Conservation (phyloP, 116 monocot genomes). For the Phalaenopsis hybrid region DNA sequence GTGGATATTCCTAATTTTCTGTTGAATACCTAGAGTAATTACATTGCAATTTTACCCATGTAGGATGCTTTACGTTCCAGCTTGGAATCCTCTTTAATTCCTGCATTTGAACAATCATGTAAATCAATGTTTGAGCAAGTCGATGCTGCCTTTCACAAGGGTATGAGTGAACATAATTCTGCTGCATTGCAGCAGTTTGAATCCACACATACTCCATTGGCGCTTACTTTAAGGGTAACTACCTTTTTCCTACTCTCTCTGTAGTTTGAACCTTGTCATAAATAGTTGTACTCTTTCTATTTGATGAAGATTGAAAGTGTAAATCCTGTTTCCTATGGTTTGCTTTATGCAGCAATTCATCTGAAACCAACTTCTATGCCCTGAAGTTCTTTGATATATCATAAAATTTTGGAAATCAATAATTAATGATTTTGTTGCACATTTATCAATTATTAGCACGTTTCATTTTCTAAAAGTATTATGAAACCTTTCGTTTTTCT, state of each 20-base stretch:
- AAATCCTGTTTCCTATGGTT: not conserved
- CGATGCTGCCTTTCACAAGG: conserved; percentile 75
- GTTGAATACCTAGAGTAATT: not conserved
- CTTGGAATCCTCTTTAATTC: conserved; percentile 69
- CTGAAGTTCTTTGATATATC: not conserved
- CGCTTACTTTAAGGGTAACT: conserved; percentile 74
- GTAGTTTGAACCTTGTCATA: not conserved
- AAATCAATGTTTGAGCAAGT: conserved; percentile 95
- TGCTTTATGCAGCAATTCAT: not conserved
- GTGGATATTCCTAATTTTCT: not conserved
- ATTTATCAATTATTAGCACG: too few species aligned
- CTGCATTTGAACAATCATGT: conserved; percentile 89
- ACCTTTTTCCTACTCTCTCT: not conserved
- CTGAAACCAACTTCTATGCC: not conserved
- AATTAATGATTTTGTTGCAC: not conserved
- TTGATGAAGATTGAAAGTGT: not conserved
- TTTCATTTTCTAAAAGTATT: too few species aligned
- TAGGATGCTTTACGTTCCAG: conserved; percentile 71
- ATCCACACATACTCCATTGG: conserved; percentile 59
- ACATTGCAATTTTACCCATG: not conserved
- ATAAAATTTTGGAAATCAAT: not conserved
- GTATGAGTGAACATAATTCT: conserved; percentile 75
- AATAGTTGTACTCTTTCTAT: not conserved
- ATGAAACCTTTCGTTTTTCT: too few species aligned
- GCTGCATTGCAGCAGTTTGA: conserved; percentile 81